Evolutionary conservation across 345 rosid species (phyloP).

Genomic region (Citrus cavaleriei): DNA sequence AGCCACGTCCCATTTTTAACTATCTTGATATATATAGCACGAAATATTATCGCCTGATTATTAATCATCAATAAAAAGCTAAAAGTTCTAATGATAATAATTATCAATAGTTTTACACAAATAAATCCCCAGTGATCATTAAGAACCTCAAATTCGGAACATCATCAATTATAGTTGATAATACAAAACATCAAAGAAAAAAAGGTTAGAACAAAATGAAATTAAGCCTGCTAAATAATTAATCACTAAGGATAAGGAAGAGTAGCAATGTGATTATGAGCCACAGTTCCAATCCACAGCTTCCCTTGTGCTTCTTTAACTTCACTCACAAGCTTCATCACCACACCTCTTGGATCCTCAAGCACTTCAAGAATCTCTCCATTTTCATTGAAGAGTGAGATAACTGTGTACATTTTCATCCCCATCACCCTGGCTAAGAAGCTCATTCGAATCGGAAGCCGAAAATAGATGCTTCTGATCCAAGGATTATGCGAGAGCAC

Average conservation of each 20-base stretch:
- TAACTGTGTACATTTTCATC: conserved; percentile 88
- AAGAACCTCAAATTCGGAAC: neutral
- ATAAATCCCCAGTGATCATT: neutral
- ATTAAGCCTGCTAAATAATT: neutral
- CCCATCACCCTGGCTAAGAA: conserved; percentile 74
- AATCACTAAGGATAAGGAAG: conserved; percentile 51
- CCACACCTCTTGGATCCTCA: conserved; percentile 79
- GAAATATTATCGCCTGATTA: no score
- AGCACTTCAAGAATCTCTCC: conserved; percentile 79
- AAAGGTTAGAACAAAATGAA: neutral
- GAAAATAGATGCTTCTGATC: conserved; percentile 70
- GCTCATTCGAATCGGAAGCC: conserved; percentile 67
- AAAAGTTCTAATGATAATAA: neutral
- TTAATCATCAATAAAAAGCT: neutral
- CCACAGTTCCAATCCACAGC: conserved; percentile 97
- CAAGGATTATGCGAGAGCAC: conserved; percentile 71
- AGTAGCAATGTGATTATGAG: conserved; percentile 91
- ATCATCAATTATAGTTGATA: no score
- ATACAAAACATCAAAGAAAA: neutral
- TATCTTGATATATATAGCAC: no score
- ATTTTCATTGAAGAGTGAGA: conserved; percentile 53
- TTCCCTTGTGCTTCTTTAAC: conserved; percentile 81
- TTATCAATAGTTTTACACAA: neutral
- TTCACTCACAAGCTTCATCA: conserved; percentile 92
- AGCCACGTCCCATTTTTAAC: no score